These are phyloP conservation scores for Trichaptum fuscoviolaceum DNA, from an alignment of 768 basidiomycete genomes.

Conservation along the genomic window DNA sequence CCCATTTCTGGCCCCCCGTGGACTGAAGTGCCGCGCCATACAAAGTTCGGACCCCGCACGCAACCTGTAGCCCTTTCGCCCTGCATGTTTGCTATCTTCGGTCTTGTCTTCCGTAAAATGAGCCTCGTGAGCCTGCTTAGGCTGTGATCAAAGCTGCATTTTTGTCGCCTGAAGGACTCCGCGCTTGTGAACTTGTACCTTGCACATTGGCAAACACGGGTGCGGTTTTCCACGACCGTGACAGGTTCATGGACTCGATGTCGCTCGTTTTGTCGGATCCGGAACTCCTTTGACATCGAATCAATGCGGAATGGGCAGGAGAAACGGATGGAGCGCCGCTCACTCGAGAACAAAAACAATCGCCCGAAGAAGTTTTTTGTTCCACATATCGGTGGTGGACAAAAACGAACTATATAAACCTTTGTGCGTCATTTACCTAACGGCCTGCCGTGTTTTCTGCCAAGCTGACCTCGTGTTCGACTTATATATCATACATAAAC, in stretches of 20 bases:
- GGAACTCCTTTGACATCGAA: neutral
- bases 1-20: neutral
- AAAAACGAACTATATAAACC: neutral
- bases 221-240: neutral
- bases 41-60: neutral
- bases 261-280: neutral
- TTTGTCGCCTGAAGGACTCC: neutral
- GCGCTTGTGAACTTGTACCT: neutral
- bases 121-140: neutral
- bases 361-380: neutral
- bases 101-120: neutral
- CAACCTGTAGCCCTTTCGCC: neutral
- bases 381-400: neutral
- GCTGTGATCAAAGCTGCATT: neutral
- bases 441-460: neutral
- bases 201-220: neutral
- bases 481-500: too few species aligned
- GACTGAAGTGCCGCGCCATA: neutral
- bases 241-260: neutral
- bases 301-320: neutral
- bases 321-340: neutral
- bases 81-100: neutral
- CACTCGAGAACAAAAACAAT: neutral
- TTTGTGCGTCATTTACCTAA: neutral
- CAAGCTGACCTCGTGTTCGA: too few species aligned